Conservation (phyloP, 768 basidiomycete genomes). For the Ephemerocybe angulata region DNA sequence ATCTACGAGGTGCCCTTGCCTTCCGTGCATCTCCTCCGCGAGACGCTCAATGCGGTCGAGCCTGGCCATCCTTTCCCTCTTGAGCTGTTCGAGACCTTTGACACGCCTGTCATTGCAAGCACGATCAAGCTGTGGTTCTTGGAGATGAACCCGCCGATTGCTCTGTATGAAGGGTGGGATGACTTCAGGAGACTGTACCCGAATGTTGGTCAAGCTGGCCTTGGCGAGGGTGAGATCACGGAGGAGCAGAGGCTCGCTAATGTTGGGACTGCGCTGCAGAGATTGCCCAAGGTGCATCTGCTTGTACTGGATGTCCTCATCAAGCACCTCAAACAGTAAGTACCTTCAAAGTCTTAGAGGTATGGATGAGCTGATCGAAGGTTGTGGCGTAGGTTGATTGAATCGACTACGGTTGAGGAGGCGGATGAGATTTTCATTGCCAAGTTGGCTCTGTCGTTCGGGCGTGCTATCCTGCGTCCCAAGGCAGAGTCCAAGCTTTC, state of each 20-base stretch:
- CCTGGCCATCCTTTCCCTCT: conserved; percentile 51
- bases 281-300: conserved; percentile 74
- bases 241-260: conserved; percentile 63
- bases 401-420: conserved; percentile 67
- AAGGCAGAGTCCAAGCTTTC: conserved; percentile 79
- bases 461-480: conserved; percentile 73
- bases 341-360: conserved; percentile 11
- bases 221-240: conserved; percentile 46
- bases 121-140: conserved; percentile 85
- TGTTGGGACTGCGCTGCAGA: conserved; percentile 58
- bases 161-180: conserved; percentile 88
- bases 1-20: conserved; percentile 91
- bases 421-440: conserved; percentile 74
- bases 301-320: conserved; percentile 77
- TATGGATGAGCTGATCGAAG: conserved; percentile 2
- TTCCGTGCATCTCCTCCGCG: conserved; percentile 80
- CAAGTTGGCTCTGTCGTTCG: conserved; percentile 85
- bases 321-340: conserved; percentile 70
- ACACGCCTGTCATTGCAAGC: conserved; percentile 83
- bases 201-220: conserved; percentile 53
- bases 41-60: conserved; percentile 74
- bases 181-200: conserved; percentile 88
- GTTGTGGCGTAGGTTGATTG: conserved; percentile 52
- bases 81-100: conserved; percentile 58
- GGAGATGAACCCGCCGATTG: conserved; percentile 87